Percentiles rank a stretch among this genome's conserved stretches.
phyloP scores from a whole-genome alignment of 306 rosid genomes.

The Corylus americana region DNA sequence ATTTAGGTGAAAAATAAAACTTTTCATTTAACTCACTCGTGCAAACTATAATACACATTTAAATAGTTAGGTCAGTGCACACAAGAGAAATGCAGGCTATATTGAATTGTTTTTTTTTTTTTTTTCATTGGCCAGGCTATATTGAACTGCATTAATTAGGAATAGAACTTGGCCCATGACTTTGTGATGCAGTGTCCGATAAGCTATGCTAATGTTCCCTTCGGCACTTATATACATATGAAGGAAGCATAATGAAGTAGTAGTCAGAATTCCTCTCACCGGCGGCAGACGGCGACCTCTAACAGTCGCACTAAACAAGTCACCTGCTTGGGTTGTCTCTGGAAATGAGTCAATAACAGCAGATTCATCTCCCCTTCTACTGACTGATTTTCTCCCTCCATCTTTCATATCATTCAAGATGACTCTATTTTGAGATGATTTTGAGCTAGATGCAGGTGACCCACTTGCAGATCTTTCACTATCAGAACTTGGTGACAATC shows the following conservation, averaged over 20 bases:
- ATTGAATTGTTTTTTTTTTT: too few relatives aligned
- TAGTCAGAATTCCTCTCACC: conserved; percentile 44
- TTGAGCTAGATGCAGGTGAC: conserved; percentile 64
- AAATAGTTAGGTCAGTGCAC: not conserved
- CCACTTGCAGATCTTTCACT: conserved; percentile 60
- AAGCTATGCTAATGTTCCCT: not conserved
- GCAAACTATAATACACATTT: not conserved
- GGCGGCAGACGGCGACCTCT: conserved; percentile 57
- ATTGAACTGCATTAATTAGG: not conserved
- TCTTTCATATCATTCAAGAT: conserved; percentile 54
- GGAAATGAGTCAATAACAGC: conserved; percentile 54
- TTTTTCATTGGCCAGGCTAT: not conserved
- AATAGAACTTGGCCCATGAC: not conserved
- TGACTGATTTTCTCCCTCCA: conserved; percentile 60
- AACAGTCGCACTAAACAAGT: conserved; percentile 60
- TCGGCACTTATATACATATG: not conserved
- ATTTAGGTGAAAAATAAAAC: not conserved
- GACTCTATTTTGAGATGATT: conserved; percentile 46
- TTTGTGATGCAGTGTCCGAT: not conserved
- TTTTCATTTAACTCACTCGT: not conserved
- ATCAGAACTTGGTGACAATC: conserved; percentile 54
- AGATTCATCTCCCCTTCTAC: conserved; percentile 59
- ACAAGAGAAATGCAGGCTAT: not conserved
- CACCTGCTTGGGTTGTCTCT: conserved; percentile 82
- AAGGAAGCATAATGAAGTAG: conserved; percentile 1